Evolutionary conservation across 768 basidiomycete genomes (phyloP).

Genomic region (Mycena latifolia): DNA sequence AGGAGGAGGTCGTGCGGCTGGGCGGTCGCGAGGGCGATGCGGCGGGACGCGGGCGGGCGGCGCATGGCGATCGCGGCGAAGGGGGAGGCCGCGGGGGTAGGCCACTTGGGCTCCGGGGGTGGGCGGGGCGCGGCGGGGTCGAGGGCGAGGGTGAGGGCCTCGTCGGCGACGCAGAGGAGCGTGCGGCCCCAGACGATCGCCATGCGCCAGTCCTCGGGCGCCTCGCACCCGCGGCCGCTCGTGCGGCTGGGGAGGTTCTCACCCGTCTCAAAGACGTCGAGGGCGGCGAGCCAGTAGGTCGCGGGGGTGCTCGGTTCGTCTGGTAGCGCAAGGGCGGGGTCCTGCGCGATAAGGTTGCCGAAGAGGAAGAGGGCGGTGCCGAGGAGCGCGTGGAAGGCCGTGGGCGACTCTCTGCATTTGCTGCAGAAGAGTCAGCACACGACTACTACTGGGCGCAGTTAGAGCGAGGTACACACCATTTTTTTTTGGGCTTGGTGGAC

Average conservation of each 20-base stretch:
- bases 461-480: constrained; percentile 24
- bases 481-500: constrained; percentile 23
- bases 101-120: constrained; percentile 59
- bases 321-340: constrained; percentile 60
- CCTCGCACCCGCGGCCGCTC: constrained; percentile 44
- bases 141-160: constrained; percentile 52
- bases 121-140: constrained; percentile 24
- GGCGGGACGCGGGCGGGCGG: constrained; percentile 62
- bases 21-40: constrained; percentile 58
- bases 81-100: constrained; percentile 56
- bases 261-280: constrained; percentile 79
- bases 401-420: constrained; percentile 64
- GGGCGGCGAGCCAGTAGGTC: constrained; percentile 75
- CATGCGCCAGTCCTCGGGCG: constrained; percentile 75
- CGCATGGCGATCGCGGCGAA: constrained; percentile 62
- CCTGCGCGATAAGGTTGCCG: constrained; percentile 69
- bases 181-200: constrained; percentile 77
- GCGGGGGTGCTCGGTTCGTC: constrained; percentile 66
- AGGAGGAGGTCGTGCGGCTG: constrained; percentile 65
- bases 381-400: constrained; percentile 75
- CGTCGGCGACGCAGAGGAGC: constrained; percentile 70
- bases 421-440: constrained; percentile 30
- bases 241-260: constrained; percentile 68
- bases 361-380: constrained; percentile 75
- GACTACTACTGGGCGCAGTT: too few relatives aligned